phyloP scores from a whole-genome alignment of 73 alveolate species.

The Symbiodinium pilosum region DNA sequence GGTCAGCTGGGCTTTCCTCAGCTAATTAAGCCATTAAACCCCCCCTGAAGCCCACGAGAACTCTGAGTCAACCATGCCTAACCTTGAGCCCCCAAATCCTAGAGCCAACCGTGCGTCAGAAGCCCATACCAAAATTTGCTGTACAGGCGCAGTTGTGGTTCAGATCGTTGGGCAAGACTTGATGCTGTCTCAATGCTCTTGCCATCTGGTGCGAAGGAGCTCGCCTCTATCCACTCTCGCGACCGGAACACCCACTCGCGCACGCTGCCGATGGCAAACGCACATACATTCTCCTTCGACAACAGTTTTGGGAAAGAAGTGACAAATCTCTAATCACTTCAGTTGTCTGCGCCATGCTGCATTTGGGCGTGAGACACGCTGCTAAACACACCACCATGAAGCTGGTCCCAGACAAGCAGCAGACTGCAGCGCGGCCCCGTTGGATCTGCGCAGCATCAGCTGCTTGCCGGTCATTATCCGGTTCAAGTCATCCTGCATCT shows the following conservation, averaged over 20 bases:
- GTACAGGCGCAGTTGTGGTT: background rate
- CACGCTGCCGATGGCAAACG: conserved; percentile 76
- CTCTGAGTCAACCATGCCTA: no score
- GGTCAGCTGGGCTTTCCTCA: conserved; percentile 43
- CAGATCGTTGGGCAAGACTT: background rate
- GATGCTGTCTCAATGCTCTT: conserved; percentile 25
- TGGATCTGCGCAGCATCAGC: conserved; percentile 44
- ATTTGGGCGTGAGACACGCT: no score
- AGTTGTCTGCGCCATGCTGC: no score
- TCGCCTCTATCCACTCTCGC: conserved; percentile 50
- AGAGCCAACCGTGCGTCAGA: no score
- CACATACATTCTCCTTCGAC: conserved; percentile 41
- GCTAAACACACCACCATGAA: background rate
- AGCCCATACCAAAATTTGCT: no score
- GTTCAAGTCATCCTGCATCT: conserved; percentile 45
- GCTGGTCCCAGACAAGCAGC: background rate
- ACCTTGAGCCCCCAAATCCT: no score
- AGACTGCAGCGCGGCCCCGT: conserved; percentile 33
- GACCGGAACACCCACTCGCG: conserved; percentile 88
- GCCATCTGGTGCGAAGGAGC: conserved; percentile 57
- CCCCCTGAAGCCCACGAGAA: no score
- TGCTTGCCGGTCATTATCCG: conserved; percentile 45
- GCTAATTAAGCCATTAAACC: no score
- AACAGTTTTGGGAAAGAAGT: no score
- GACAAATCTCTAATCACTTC: no score